Base-by-base conservation (phyloP, 176 grass and related monocot species). In the Canna indica region DNA sequence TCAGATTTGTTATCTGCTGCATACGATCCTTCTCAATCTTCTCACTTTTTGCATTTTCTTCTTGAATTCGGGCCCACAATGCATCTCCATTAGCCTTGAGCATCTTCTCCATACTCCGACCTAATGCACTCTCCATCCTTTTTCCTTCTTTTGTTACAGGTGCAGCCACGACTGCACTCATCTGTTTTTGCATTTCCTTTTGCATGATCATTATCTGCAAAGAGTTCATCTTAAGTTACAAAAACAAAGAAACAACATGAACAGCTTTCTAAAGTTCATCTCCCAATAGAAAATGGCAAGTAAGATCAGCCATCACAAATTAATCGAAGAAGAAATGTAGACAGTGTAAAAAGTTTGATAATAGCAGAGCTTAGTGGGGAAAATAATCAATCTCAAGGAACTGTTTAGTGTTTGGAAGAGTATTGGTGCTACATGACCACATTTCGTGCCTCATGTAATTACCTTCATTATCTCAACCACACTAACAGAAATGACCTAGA, bases 71-170 rank as follows among this genome's bases (percentile, higher is more conserved):
- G 67, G 88, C 86, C 93, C 88, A 97, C 76, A 90, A 79, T 69
- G 88, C 88, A 72, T 97, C 88, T 65, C 81, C 35, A 42, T 90
- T 97, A 59, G 86, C 85, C 69, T 97, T 97, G 39, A 97, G 68
- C 26, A 82, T 82, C 54, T 92, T 97, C 16, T 97, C 93, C 80
- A 97, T 83, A 62, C 77, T 85, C 67, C 88, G 86, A 53, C 83
- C 79, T 20, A 97, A 60, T 27, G 88, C 76, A 74, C 81, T 63
- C 72, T 97, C 88, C 11, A 97, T 79, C 71, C 88, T 87, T 78
- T 87, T 97, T 25, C 83, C 81, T 89, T 97, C 93, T 75, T 92
- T 97, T 53, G 82, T 79, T 64, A 92, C 79, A 77, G 88, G 86
- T 74, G 66, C 71, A 75, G 74, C 77, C 17, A 87, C 81, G 53